Conservation (phyloP, 176 grass and related monocot genomes). For the Echinochloa phyllopogon region DNA sequence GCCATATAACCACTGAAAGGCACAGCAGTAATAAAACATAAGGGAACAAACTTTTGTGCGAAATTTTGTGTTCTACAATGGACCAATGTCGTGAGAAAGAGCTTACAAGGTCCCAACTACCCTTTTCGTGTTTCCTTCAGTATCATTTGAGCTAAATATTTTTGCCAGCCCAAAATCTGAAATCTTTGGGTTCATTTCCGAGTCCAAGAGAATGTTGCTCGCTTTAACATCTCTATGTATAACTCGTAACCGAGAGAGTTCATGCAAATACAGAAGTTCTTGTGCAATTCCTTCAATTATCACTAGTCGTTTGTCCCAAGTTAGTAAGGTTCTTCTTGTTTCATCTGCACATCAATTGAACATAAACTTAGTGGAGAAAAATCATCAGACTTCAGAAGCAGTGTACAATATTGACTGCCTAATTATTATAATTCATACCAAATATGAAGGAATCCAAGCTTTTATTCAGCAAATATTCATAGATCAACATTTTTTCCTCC, state of each 20-base stretch:
- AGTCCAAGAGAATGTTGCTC: conserved; percentile 25
- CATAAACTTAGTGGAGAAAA: background rate
- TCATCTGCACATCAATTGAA: background rate
- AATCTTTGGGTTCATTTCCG: conserved; percentile 15
- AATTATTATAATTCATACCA: background rate
- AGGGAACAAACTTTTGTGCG: background rate
- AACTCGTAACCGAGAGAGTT: conserved; percentile 6
- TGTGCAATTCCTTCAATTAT: conserved; percentile 24
- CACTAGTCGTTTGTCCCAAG: background rate
- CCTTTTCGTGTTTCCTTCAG: conserved; percentile 7
- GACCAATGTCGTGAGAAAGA: background rate
- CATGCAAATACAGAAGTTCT: conserved; percentile 15
- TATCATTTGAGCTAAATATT: conserved; percentile 21
- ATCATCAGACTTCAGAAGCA: background rate
- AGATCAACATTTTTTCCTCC: conserved; percentile 5
- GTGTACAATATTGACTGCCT: background rate
- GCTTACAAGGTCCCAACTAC: background rate
- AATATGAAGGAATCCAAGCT: conserved; percentile 22
- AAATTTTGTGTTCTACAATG: background rate
- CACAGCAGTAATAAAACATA: background rate
- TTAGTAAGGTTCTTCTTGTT: background rate
- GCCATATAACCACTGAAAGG: conserved; percentile 12
- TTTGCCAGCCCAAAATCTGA: conserved; percentile 16
- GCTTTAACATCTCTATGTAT: conserved; percentile 29
- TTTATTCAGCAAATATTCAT: conserved; percentile 9